phyloP scores from a whole-genome alignment of 2,329 filamentous ascomycete genomes.

The Fusarium goolgardi region DNA sequence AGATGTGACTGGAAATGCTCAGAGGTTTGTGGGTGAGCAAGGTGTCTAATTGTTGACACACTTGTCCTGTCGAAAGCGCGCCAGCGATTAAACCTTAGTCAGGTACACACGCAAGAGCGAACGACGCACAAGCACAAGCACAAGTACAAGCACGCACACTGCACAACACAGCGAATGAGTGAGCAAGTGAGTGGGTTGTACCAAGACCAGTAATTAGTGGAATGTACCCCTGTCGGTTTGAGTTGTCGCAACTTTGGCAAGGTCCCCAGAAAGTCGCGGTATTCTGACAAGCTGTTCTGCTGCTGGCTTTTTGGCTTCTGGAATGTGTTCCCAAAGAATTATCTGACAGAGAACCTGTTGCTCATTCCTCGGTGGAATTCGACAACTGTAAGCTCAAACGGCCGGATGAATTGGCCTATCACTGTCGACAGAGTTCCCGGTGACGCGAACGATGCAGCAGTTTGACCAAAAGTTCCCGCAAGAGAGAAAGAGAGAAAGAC shows the following conservation, averaged over 20 bases:
- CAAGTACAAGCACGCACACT: slow-evolving; percentile 20
- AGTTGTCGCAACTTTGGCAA: slow-evolving; percentile 32
- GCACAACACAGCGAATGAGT: slow-evolving; percentile 25
- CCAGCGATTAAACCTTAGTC: slow-evolving; percentile 29
- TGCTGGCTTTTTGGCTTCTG: slow-evolving; percentile 24
- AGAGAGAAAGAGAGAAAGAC: slow-evolving; percentile 7
- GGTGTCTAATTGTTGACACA: slow-evolving; percentile 41
- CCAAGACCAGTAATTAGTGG: slow-evolving; percentile 36
- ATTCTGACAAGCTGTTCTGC: slow-evolving; percentile 21
- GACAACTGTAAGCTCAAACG: slow-evolving; percentile 26
- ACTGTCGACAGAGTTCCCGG: slow-evolving; percentile 13
- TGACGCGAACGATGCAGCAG: slow-evolving; percentile 19
- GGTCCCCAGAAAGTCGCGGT: slow-evolving; percentile 15
- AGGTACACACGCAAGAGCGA: slow-evolving; percentile 28
- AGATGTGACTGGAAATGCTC: slow-evolving; percentile 34
- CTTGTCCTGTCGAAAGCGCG: slow-evolving; percentile 16
- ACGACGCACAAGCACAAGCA: slow-evolving; percentile 31
- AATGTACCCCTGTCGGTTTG: slow-evolving; percentile 30
- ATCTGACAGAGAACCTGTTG: slow-evolving; percentile 40
- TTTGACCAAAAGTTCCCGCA: slow-evolving; percentile 2
- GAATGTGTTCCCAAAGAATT: slow-evolving; percentile 42
- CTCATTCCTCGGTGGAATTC: slow-evolving; percentile 45
- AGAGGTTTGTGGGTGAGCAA: slow-evolving; percentile 26
- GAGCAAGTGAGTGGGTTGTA: slow-evolving; percentile 21
- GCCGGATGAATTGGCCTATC: slow-evolving; percentile 27